Percentiles rank a stretch among this genome's conserved stretches.
phyloP scores from a whole-genome alignment of 1,284 basidiomycete species.

The Cryptococcus hybrid region DNA sequence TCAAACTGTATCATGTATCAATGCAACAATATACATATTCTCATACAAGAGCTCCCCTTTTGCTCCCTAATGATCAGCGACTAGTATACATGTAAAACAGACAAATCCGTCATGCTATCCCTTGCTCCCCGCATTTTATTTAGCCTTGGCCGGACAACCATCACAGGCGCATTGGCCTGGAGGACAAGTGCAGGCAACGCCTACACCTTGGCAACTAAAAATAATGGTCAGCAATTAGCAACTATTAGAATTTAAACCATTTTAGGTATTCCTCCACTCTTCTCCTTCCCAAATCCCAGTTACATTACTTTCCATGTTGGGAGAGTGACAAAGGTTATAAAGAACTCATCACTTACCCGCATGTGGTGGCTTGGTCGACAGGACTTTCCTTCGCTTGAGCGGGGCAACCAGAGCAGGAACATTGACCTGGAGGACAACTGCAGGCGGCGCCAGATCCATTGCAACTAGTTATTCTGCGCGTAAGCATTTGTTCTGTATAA shows the following conservation, averaged over 20 bases:
- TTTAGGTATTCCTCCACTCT: not conserved
- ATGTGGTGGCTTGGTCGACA: not conserved
- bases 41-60: too few relatives aligned
- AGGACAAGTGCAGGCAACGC: constrained; percentile 1
- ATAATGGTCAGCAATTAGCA: not conserved
- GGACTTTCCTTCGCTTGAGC: constrained; percentile 2
- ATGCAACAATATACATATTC: too few relatives aligned
- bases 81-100: too few relatives aligned
- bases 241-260: not conserved
- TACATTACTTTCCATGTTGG: not conserved
- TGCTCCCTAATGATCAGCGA: too few relatives aligned
- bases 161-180: constrained; percentile 8
- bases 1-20: too few relatives aligned
- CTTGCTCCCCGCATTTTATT: not conserved
- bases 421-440: constrained; percentile 26
- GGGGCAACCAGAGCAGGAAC: constrained; percentile 23
- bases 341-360: constrained; percentile 1
- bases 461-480: not conserved
- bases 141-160: constrained; percentile 9
- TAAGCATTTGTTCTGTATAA: not conserved
- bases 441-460: constrained; percentile 3
- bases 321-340: not conserved
- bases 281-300: not conserved
- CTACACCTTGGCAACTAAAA: not conserved
- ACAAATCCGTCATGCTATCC: too few relatives aligned